Conservation (phyloP, 768 basidiomycete genomes). For the Termitomyces bulborhizus region DNA sequence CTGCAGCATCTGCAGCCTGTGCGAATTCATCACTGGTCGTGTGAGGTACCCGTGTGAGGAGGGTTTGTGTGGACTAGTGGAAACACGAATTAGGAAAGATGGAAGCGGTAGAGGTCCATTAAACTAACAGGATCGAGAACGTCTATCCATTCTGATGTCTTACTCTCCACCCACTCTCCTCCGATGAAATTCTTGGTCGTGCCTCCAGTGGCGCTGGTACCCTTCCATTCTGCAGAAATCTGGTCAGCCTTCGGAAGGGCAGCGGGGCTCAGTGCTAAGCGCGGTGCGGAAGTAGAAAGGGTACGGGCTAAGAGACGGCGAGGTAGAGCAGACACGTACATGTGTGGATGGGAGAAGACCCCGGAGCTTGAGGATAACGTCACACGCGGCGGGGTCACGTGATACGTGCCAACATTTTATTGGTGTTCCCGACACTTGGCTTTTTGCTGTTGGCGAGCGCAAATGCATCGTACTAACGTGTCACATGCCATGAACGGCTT, state of each 20-base stretch:
- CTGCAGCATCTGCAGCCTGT: slow-evolving; percentile 77
- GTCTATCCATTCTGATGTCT: slow-evolving; percentile 74
- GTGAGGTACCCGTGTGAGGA: slow-evolving; percentile 87
- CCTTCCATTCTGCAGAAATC: slow-evolving; percentile 75
- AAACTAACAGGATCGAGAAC: slow-evolving; percentile 82
- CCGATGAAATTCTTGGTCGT: slow-evolving; percentile 90
- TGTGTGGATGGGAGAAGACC: slow-evolving; percentile 13
- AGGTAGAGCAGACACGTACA: slow-evolving; percentile 27
- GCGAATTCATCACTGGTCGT: slow-evolving; percentile 78
- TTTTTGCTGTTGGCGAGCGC: slow-evolving; percentile 3
- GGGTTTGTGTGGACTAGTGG: slow-evolving; percentile 77
- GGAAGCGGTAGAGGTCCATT: not conserved
- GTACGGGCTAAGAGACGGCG: slow-evolving; percentile 22
- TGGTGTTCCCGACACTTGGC: not conserved
- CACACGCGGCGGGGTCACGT: slow-evolving; percentile 17
- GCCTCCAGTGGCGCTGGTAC: slow-evolving; percentile 80
- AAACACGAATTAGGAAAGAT: slow-evolving; percentile 2
- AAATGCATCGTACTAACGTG: slow-evolving; percentile 18
- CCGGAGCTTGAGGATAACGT: not conserved
- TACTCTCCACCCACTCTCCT: slow-evolving; percentile 85
- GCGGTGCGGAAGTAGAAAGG: slow-evolving; percentile 42
- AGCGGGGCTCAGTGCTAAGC: slow-evolving; percentile 42
- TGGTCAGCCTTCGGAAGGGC: slow-evolving; percentile 62
- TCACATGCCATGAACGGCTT: slow-evolving; percentile 24
- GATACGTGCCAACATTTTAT: slow-evolving; percentile 2